These are phyloP conservation scores for Hypomontagnella monticulosa DNA, from an alignment of 495 filamentous ascomycete species.

Conservation along the genomic window DNA sequence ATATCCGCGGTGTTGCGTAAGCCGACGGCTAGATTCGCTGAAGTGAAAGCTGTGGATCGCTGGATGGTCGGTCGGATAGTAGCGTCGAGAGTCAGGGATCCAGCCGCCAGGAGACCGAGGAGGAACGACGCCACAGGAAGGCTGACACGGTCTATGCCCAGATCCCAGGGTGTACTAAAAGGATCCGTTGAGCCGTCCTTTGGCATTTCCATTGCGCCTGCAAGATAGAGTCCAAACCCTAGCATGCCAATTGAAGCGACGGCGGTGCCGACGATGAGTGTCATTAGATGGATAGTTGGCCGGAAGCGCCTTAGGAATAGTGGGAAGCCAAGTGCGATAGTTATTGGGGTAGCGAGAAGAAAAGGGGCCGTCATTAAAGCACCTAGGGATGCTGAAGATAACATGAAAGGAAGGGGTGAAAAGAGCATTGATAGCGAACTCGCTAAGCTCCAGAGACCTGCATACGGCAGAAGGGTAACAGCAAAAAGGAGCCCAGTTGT, in stretches of 20 bases:
- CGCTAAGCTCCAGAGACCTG: conserved; percentile 54
- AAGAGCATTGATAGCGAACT: conserved; percentile 58
- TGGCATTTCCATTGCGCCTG: conserved; percentile 48
- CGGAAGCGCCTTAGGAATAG: conserved; percentile 42
- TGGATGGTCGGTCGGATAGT: conserved; percentile 50
- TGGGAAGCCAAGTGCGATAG: conserved; percentile 39
- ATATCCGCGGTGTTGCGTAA: conserved; percentile 56
- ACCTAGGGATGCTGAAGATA: conserved; percentile 52
- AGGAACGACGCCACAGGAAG: conserved; percentile 52
- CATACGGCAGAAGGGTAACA: conserved; percentile 52
- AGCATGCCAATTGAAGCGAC: conserved; percentile 53
- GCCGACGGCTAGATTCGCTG: conserved; percentile 49
- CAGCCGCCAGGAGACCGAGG: conserved; percentile 53
- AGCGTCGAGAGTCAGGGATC: conserved; percentile 46
- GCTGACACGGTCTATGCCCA: conserved; percentile 43
- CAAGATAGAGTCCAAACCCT: conserved; percentile 53
- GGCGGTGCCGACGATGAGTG: conserved; percentile 46
- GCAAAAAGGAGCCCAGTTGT: conserved; percentile 55
- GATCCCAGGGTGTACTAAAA: conserved; percentile 40
- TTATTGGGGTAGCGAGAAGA: conserved; percentile 47
- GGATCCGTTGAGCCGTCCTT: conserved; percentile 7
- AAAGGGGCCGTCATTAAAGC: conserved; percentile 55
- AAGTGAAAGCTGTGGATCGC: conserved; percentile 55
- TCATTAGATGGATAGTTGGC: conserved; percentile 41
- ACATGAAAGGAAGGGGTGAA: conserved; percentile 54